Conservation (phyloP, 2,329 filamentous ascomycete genomes). For the Monosporascus cannonballus region DNA sequence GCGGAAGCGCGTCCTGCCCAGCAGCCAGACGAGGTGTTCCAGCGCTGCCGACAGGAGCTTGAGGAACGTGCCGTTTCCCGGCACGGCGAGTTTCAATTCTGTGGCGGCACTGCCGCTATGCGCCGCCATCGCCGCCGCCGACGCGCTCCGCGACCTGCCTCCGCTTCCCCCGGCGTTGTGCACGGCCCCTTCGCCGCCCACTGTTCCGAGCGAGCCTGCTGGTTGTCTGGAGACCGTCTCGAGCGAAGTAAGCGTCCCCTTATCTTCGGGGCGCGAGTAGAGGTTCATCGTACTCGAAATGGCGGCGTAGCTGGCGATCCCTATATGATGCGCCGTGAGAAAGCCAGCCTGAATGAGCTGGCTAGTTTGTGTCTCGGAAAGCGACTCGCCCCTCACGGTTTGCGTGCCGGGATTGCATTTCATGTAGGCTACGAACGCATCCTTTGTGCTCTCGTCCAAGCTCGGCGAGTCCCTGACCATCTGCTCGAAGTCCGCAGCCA, state of each 20-base stretch:
- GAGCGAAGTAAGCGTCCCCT: slow-evolving; percentile 52
- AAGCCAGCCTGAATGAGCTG: slow-evolving; percentile 61
- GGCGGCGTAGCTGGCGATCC: slow-evolving; percentile 25
- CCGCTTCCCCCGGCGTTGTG: slow-evolving; percentile 55
- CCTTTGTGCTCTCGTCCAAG: slow-evolving; percentile 37
- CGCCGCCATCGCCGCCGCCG: slow-evolving; percentile 19
- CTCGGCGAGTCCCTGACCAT: slow-evolving; percentile 32
- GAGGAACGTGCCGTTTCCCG: slow-evolving; percentile 60
- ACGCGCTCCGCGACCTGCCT: slow-evolving; percentile 35
- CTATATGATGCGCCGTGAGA: slow-evolving; percentile 45
- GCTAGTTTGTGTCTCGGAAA: slow-evolving; percentile 23
- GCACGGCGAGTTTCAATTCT: slow-evolving; percentile 54
- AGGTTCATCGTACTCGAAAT: slow-evolving; percentile 30
- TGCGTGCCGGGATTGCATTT: slow-evolving; percentile 41
- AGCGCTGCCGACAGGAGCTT: slow-evolving; percentile 58
- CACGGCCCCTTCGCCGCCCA: slow-evolving; percentile 62
- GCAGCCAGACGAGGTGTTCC: slow-evolving; percentile 52
- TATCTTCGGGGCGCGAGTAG: slow-evolving; percentile 45
- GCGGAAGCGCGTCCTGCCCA: slow-evolving; percentile 53
- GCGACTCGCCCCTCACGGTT: slow-evolving; percentile 28
- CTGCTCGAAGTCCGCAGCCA: slow-evolving; percentile 48
- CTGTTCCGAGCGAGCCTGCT: slow-evolving; percentile 62
- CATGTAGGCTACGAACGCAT: slow-evolving; percentile 47
- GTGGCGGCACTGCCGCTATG: slow-evolving; percentile 15
- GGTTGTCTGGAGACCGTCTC: slow-evolving; percentile 58